phyloP scores from a whole-genome alignment of 2,329 filamentous ascomycete species.

The Talaromyces sp. region DNA sequence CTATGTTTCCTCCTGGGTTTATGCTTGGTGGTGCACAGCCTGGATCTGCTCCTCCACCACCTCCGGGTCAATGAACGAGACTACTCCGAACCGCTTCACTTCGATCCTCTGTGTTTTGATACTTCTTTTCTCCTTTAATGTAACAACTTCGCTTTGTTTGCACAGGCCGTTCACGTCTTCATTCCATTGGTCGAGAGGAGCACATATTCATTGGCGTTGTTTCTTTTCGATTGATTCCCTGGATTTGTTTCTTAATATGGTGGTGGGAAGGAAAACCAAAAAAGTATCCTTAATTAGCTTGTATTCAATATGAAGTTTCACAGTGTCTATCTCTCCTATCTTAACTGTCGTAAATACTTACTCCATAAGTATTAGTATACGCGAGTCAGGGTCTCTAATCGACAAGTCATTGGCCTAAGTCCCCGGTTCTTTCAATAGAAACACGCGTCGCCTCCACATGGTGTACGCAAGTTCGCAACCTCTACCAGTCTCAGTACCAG shows the following conservation, averaged over 20 bases:
- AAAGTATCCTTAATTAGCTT: neutral
- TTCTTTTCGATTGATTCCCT: neutral
- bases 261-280: neutral
- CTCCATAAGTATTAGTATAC: neutral
- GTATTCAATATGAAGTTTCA: neutral
- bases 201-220: constrained; percentile 1
- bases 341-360: neutral
- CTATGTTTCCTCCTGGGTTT: constrained; percentile 49
- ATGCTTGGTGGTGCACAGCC: constrained; percentile 41
- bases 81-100: neutral
- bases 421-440: neutral
- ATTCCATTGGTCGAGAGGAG: neutral
- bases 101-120: constrained; percentile 1
- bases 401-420: neutral
- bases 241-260: neutral
- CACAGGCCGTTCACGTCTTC: neutral
- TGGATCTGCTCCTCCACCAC: constrained; percentile 32
- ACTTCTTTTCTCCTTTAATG: neutral
- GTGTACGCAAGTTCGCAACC: neutral
- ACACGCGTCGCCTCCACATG: neutral
- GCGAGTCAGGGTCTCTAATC: neutral
- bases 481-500: no score
- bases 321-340: neutral
- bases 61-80: constrained; percentile 31
- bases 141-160: neutral